These are phyloP conservation scores for Hypoxylon sp. DNA, from an alignment of 2,329 filamentous ascomycete genomes.

Conservation along the genomic window DNA sequence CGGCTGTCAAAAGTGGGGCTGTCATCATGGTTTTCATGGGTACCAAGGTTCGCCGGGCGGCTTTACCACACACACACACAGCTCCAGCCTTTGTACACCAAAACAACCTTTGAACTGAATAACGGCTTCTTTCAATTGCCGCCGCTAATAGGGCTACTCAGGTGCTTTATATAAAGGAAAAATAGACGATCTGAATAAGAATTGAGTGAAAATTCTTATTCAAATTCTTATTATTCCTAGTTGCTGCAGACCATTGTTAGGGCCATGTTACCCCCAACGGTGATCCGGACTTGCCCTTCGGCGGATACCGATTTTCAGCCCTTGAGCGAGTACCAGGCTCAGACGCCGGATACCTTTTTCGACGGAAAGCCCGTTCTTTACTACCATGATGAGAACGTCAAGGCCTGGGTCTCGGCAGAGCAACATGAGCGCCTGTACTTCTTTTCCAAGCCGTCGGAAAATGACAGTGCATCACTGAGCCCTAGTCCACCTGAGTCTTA, in stretches of 20 bases:
- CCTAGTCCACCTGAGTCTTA: constrained; percentile 55
- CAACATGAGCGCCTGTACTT: constrained; percentile 71
- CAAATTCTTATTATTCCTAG: background rate
- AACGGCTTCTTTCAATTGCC: background rate
- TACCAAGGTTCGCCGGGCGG: too few relatives aligned
- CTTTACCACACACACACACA: background rate
- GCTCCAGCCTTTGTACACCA: background rate
- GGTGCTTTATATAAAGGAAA: background rate
- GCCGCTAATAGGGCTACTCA: background rate
- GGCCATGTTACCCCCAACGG: constrained; percentile 63
- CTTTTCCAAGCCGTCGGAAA: constrained; percentile 60
- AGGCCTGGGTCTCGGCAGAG: constrained; percentile 69
- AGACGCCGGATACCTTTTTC: constrained; percentile 81
- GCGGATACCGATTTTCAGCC: constrained; percentile 71
- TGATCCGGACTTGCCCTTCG: constrained; percentile 70
- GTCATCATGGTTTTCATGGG: too few relatives aligned
- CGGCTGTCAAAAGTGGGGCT: too few relatives aligned
- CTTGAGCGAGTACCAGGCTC: constrained; percentile 77
- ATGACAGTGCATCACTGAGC: constrained; percentile 49
- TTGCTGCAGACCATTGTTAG: background rate
- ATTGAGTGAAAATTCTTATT: too few relatives aligned
- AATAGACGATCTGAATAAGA: background rate
- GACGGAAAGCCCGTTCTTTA: constrained; percentile 80
- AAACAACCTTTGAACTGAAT: background rate
- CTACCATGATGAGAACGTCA: constrained; percentile 70